Evolutionary conservation across 495 filamentous ascomycete species (phyloP).

Genomic region (Podospora appendiculata): DNA sequence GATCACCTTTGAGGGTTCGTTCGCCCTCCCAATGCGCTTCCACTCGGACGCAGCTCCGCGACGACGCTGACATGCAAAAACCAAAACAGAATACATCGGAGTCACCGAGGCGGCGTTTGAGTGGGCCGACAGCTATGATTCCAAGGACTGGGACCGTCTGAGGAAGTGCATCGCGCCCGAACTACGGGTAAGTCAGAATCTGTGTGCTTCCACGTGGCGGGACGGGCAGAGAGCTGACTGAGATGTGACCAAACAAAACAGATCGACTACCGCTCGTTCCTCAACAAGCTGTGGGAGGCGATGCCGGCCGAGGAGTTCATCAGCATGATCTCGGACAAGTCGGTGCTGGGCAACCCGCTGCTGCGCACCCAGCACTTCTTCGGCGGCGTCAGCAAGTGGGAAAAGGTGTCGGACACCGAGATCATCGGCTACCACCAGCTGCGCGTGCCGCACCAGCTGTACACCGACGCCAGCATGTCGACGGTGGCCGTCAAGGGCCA

Average conservation of each 20-base stretch:
- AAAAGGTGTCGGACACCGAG: slow-evolving; percentile 58
- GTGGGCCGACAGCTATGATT: slow-evolving; percentile 80
- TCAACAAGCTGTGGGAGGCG: slow-evolving; percentile 61
- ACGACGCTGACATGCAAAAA: neutral
- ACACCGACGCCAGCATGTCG: slow-evolving; percentile 44
- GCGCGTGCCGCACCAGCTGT: slow-evolving; percentile 63
- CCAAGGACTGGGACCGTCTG: slow-evolving; percentile 71
- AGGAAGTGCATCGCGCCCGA: slow-evolving; percentile 64
- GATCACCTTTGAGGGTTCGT: slow-evolving; percentile 26
- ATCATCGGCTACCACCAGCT: slow-evolving; percentile 70
- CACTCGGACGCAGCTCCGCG: neutral
- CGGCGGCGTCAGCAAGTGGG: slow-evolving; percentile 61
- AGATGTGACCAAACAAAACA: slow-evolving; percentile 11
- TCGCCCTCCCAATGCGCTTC: neutral
- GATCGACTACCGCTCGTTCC: slow-evolving; percentile 70
- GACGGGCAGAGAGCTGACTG: neutral
- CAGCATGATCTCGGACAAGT: slow-evolving; percentile 56
- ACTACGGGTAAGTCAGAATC: slow-evolving; percentile 34
- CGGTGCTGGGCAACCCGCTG: slow-evolving; percentile 61
- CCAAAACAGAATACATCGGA: slow-evolving; percentile 45
- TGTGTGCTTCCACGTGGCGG: slow-evolving; percentile 4
- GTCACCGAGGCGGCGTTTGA: slow-evolving; percentile 51
- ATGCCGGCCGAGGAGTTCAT: slow-evolving; percentile 69
- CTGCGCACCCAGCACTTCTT: slow-evolving; percentile 74
- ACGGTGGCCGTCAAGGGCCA: slow-evolving; percentile 56